phyloP scores from a whole-genome alignment of 192 early-diverging fungal species.

The Mortierella hygrophila region DNA sequence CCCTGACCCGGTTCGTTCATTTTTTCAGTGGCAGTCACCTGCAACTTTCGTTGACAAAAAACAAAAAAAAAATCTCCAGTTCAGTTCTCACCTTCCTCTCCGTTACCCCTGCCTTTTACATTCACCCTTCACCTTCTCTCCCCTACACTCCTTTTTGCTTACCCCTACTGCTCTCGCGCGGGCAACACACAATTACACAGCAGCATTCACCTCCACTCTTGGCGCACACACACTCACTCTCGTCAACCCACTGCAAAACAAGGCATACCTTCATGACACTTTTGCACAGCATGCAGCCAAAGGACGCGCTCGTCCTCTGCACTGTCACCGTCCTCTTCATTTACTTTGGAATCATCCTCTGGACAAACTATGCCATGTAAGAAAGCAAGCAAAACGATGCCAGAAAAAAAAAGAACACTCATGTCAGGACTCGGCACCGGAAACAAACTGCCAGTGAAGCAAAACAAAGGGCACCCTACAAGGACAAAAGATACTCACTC shows the following conservation, averaged over 20 bases:
- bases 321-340: constrained; percentile 43
- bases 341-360: constrained; percentile 35
- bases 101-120: neutral
- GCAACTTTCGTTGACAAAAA: neutral
- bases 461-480: neutral
- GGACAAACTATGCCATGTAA: constrained; percentile 47
- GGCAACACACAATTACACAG: neutral
- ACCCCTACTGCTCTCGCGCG: neutral
- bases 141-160: neutral
- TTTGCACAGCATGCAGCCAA: constrained; percentile 18
- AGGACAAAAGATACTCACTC: neutral
- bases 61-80: neutral
- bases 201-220: neutral
- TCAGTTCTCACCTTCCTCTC: neutral
- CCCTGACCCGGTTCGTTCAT: neutral
- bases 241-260: too few species aligned
- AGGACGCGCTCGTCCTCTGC: constrained; percentile 48
- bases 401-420: neutral
- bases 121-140: neutral
- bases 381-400: neutral
- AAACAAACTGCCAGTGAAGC: neutral
- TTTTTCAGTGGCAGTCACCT: neutral
- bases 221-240: neutral
- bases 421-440: neutral
- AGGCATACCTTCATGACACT: constrained; percentile 4